Evolutionary conservation across 148 eudicot genomes (phyloP).

Genomic region (Amaranthus palmeri): DNA sequence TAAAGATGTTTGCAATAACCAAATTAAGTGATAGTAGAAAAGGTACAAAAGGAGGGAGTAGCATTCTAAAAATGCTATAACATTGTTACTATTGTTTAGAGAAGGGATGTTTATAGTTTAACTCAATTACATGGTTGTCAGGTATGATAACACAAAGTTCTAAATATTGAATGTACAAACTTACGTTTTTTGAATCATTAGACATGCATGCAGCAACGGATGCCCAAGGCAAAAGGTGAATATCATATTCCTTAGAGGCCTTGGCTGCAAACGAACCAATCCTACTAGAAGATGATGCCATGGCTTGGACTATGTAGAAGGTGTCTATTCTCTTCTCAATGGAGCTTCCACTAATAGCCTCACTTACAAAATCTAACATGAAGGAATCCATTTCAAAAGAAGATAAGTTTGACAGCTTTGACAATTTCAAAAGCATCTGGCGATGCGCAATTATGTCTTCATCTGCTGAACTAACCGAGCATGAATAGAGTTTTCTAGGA

Average conservation of each 20-base stretch:
- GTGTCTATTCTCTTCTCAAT: slow-evolving; percentile 52
- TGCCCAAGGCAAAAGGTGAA: slow-evolving; percentile 94
- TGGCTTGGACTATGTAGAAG: slow-evolving; percentile 75
- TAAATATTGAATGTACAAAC: slow-evolving; percentile 12
- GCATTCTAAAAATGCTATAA: too few species aligned
- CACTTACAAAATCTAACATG: slow-evolving; percentile 68
- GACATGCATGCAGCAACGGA: slow-evolving; percentile 95
- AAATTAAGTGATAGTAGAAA: too few species aligned
- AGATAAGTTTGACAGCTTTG: slow-evolving; percentile 41
- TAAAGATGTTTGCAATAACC: too few species aligned
- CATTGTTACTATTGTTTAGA: too few species aligned
- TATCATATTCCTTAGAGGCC: slow-evolving; percentile 81
- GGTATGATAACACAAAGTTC: not conserved
- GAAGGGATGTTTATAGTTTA: too few species aligned
- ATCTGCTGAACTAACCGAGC: slow-evolving; percentile 57
- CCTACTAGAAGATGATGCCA: slow-evolving; percentile 91
- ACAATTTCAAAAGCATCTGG: slow-evolving; percentile 74
- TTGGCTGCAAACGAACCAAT: slow-evolving; percentile 83
- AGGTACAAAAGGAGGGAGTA: too few species aligned
- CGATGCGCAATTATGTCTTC: slow-evolving; percentile 71
- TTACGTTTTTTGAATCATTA: slow-evolving; percentile 38
- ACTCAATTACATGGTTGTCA: not conserved
- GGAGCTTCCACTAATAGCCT: slow-evolving; percentile 45
- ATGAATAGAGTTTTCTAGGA: slow-evolving; percentile 75
- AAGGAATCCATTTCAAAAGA: slow-evolving; percentile 61